A percentile compares a stretch with the other conserved stretches of the same genome.
These are phyloP conservation scores for Trichosporon inkin DNA, from an alignment of 1,284 basidiomycete genomes.

Conservation along the genomic window DNA sequence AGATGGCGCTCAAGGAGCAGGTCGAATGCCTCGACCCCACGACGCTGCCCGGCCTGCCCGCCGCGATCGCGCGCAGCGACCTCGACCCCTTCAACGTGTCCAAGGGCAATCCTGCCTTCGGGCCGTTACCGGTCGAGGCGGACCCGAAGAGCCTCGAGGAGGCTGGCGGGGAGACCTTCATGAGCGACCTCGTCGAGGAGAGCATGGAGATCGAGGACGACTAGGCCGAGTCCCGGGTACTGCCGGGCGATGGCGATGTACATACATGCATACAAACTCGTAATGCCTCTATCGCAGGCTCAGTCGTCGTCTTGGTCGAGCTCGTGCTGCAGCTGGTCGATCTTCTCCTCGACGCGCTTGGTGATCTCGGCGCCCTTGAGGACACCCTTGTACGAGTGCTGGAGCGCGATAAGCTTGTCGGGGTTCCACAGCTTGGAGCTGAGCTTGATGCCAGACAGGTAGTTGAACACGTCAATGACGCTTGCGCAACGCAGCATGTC, in stretches of 20 bases:
- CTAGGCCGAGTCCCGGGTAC: neutral
- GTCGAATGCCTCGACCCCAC: constrained; percentile 41
- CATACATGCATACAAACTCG: constrained; percentile 2
- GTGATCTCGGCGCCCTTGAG: constrained; percentile 16
- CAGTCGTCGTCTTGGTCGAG: neutral
- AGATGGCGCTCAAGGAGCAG: constrained; percentile 65
- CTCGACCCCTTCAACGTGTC: constrained; percentile 46
- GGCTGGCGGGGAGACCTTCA: constrained; percentile 26
- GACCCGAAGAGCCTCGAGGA: constrained; percentile 33
- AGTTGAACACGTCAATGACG: constrained; percentile 78
- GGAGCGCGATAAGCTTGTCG: constrained; percentile 72
- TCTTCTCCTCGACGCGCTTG: neutral
- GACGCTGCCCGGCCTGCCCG: constrained; percentile 39
- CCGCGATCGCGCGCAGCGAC: constrained; percentile 29
- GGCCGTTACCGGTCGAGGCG: constrained; percentile 35
- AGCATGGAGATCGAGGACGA: constrained; percentile 9
- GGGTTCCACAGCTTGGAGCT: constrained; percentile 89
- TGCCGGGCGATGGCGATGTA: neutral
- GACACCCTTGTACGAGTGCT: constrained; percentile 40
- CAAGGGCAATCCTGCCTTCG: constrained; percentile 41
- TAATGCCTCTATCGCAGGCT: neutral
- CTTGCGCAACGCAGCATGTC: constrained; percentile 78
- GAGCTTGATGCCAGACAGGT: constrained; percentile 64
- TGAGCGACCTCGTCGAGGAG: constrained; percentile 8
- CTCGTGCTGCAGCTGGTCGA: constrained; percentile 1